phyloP scores from a whole-genome alignment of 2,329 filamentous ascomycete species.

The Aspergillus udagawae region DNA sequence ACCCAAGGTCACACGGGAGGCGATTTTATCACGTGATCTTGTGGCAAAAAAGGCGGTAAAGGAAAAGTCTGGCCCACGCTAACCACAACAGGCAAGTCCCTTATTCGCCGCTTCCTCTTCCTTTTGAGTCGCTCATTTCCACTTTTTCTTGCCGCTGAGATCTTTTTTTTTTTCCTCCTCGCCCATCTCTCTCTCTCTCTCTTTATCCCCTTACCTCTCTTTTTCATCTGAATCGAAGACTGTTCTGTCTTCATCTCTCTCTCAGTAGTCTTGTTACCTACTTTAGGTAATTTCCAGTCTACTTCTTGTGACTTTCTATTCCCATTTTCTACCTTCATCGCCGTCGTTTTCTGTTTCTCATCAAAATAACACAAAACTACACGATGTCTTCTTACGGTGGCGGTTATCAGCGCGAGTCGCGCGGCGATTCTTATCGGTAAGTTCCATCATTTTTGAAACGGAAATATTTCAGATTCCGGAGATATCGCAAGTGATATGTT shows the following conservation, averaged over 20 bases:
- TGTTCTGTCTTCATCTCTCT: background rate
- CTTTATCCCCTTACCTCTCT: slow-evolving; percentile 12
- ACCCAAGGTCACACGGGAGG: no score
- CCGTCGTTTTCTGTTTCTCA: background rate
- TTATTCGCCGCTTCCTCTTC: slow-evolving; percentile 16
- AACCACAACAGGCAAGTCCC: background rate
- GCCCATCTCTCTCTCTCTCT: slow-evolving; percentile 16
- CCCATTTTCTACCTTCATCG: background rate
- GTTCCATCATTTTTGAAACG: slow-evolving; percentile 6
- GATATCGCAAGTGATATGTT: background rate
- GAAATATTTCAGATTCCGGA: background rate
- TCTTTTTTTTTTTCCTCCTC: slow-evolving; percentile 20
- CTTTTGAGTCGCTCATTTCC: slow-evolving; percentile 23
- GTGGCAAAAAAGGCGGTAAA: slow-evolving; percentile 4
- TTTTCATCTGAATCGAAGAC: background rate
- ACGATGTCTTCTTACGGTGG: slow-evolving; percentile 73
- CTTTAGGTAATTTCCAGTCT: background rate
- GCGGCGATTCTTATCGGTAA: slow-evolving; percentile 46
- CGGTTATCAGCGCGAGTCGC: slow-evolving; percentile 44
- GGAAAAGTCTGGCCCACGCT: background rate
- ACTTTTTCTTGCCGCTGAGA: slow-evolving; percentile 12
- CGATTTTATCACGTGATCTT: background rate
- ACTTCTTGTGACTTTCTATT: background rate
- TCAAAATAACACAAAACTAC: slow-evolving; percentile 20
- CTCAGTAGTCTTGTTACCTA: background rate